Evolutionary conservation across 345 rosid species (phyloP).

Genomic region (Bretschneidera sinensis): DNA sequence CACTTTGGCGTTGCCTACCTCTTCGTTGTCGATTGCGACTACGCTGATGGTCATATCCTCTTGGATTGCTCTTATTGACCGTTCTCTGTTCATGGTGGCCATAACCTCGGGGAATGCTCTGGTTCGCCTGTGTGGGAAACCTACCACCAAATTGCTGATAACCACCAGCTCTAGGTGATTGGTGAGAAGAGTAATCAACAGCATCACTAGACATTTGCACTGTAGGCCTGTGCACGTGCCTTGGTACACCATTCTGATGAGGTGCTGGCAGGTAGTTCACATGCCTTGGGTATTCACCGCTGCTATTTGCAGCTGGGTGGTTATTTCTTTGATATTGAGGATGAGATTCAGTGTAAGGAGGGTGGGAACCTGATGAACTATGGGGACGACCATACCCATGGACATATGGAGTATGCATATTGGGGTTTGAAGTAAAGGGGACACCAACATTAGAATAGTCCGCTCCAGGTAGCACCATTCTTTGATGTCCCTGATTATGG

Average conservation of each 20-base stretch:
- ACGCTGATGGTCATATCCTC: constrained; percentile 17
- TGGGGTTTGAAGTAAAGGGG: constrained; percentile 8
- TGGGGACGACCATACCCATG: constrained; percentile 2
- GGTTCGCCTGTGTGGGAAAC: constrained; percentile 31
- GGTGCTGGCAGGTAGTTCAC: constrained; percentile 8
- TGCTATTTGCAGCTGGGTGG: constrained; percentile 5
- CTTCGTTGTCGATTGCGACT: constrained; percentile 2
- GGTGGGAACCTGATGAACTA: not conserved
- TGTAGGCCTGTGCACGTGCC: constrained; percentile 20
- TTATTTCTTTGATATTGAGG: constrained; percentile 18
- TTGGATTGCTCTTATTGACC: not conserved
- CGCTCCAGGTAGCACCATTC: no score
- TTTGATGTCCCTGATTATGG: not conserved
- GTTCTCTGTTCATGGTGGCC: constrained; percentile 21
- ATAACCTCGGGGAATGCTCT: constrained; percentile 30
- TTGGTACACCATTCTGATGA: constrained; percentile 30
- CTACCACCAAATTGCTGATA: constrained; percentile 31
- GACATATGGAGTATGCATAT: constrained; percentile 2
- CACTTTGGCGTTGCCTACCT: not conserved
- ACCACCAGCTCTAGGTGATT: constrained; percentile 27
- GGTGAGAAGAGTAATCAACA: constrained; percentile 8
- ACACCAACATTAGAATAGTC: not conserved
- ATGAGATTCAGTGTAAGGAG: constrained; percentile 5
- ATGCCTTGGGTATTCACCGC: not conserved
- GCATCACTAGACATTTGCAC: constrained; percentile 8